Evolutionary conservation across 495 filamentous ascomycete species (phyloP).

Genomic region (Podospora pseudocomata): DNA sequence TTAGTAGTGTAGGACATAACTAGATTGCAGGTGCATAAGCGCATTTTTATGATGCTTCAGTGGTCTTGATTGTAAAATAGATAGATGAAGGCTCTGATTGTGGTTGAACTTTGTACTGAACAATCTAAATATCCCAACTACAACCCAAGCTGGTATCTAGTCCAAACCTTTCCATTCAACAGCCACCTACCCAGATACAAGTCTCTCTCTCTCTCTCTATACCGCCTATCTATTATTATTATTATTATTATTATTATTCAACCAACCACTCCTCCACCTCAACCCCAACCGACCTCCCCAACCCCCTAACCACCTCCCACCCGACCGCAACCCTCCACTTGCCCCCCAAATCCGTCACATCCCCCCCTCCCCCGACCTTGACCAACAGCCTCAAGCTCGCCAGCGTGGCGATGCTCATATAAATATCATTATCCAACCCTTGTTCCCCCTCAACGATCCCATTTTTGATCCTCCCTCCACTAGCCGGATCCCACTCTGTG

Average conservation of each 20-base stretch:
- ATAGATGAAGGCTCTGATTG: too few species aligned
- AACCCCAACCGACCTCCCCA: conserved; percentile 67
- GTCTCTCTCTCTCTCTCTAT: too few species aligned
- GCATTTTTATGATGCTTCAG: too few species aligned
- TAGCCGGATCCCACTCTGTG: conserved; percentile 55
- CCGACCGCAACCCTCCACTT: conserved; percentile 74
- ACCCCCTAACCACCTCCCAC: conserved; percentile 63
- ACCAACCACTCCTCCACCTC: conserved; percentile 69
- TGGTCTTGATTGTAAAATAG: too few species aligned
- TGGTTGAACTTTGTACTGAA: too few species aligned
- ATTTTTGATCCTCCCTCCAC: background rate
- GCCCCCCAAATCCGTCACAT: conserved; percentile 58
- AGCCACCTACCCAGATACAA: too few species aligned
- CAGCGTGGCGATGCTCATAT: conserved; percentile 74
- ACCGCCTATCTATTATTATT: too few species aligned
- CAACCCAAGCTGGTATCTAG: too few species aligned
- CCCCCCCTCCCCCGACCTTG: conserved; percentile 49
- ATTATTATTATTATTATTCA: conserved; percentile 39
- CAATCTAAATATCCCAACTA: too few species aligned
- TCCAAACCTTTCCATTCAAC: too few species aligned
- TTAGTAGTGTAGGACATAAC: too few species aligned
- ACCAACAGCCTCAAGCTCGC: conserved; percentile 73
- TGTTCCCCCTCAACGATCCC: conserved; percentile 19
- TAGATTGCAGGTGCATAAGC: too few species aligned
- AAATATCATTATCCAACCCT: conserved; percentile 57